These are phyloP conservation scores for Fusarium austroafricanum DNA, from an alignment of 2,329 filamentous ascomycete species.

Conservation along the genomic window DNA sequence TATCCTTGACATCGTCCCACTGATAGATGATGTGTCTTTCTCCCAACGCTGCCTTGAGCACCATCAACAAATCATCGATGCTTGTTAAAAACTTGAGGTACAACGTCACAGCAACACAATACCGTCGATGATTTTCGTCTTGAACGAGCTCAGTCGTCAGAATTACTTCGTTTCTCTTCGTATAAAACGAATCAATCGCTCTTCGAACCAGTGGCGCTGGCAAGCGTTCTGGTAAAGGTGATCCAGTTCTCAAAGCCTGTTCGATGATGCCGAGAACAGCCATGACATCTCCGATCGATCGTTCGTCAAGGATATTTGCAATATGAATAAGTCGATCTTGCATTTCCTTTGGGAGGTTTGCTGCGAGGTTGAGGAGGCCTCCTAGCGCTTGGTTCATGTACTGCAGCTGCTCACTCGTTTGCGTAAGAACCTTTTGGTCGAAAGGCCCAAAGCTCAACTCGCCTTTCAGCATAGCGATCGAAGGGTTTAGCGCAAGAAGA, in stretches of 20 bases:
- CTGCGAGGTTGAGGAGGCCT: conserved; percentile 49
- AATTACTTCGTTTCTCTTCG: conserved; percentile 37
- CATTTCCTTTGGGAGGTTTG: conserved; percentile 53
- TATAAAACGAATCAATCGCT: conserved; percentile 46
- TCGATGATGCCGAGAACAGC: conserved; percentile 60
- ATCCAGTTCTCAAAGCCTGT: conserved; percentile 59
- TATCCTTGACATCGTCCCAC: conserved; percentile 39
- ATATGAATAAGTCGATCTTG: conserved; percentile 54
- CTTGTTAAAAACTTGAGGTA: conserved; percentile 58
- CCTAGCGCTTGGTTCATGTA: conserved; percentile 51
- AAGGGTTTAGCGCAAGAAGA: conserved; percentile 41
- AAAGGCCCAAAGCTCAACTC: conserved; percentile 50
- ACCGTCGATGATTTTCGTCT: conserved; percentile 58
- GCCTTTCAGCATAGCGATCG: conserved; percentile 46
- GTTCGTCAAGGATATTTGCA: conserved; percentile 56
- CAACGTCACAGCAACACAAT: conserved; percentile 58
- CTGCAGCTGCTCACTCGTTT: conserved; percentile 47
- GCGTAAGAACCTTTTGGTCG: conserved; percentile 47
- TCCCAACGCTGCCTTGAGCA: conserved; percentile 57
- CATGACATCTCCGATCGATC: conserved; percentile 62
- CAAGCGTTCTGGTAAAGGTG: conserved; percentile 60
- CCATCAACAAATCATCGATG: conserved; percentile 58
- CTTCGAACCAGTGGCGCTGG: conserved; percentile 59
- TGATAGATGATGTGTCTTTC: conserved; percentile 53
- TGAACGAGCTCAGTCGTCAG: conserved; percentile 51